Conservation (phyloP, 345 rosid species). For the Citrus glauca region DNA sequence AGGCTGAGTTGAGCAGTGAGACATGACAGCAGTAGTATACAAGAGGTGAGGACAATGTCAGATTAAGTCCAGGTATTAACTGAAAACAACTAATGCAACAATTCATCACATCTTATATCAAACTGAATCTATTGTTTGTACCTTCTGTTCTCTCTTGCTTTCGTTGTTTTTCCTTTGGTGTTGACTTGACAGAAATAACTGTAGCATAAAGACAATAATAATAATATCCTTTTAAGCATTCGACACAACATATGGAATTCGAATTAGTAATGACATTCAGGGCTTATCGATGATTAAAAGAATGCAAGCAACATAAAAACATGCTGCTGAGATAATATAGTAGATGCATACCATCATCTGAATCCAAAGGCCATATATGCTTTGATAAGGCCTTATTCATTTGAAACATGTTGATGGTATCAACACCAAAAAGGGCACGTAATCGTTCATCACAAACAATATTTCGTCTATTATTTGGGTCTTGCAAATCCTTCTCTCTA, state of each 20-base stretch:
- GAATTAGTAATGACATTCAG: not conserved
- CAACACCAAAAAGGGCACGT: slow-evolving; percentile 39
- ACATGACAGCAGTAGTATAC: not conserved
- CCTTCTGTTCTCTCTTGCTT: slow-evolving; percentile 41
- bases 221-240: not conserved
- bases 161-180: slow-evolving; percentile 26
- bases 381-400: slow-evolving; percentile 54
- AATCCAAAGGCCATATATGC: slow-evolving; percentile 50
- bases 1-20: not conserved
- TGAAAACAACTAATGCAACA: not conserved
- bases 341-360: slow-evolving; percentile 33
- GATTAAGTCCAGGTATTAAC: not conserved
- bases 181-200: slow-evolving; percentile 28
- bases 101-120: not conserved
- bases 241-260: not conserved
- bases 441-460: slow-evolving; percentile 50
- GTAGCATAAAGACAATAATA: slow-evolving; percentile 2
- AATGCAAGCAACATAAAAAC: not conserved
- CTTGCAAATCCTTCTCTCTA: slow-evolving; percentile 52
- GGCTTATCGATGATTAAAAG: not conserved
- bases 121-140: slow-evolving; percentile 6
- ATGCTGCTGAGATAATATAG: not conserved
- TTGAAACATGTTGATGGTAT: slow-evolving; percentile 54
- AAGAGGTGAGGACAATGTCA: not conserved
- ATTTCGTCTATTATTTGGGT: slow-evolving; percentile 47